Evolutionary conservation across 2,329 filamentous ascomycete genomes (phyloP).

Genomic region (Hypoxylon sp.): DNA sequence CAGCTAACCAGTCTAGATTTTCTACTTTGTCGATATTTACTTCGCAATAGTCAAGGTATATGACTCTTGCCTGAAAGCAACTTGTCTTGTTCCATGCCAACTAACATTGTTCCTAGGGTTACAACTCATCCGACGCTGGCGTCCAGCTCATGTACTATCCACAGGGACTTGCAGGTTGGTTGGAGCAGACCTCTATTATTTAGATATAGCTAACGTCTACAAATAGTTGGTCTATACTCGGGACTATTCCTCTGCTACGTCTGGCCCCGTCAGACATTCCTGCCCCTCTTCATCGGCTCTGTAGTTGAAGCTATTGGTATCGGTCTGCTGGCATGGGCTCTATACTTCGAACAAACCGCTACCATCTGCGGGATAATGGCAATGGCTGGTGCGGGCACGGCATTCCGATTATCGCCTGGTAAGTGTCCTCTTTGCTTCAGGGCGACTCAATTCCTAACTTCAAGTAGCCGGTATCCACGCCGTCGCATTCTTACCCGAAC

Average conservation of each 20-base stretch:
- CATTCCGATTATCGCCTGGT: constrained; percentile 74
- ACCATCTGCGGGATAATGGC: constrained; percentile 77
- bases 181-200: neutral
- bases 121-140: constrained; percentile 65
- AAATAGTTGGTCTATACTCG: constrained; percentile 65
- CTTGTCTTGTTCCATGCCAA: neutral
- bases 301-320: constrained; percentile 72
- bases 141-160: constrained; percentile 74
- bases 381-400: constrained; percentile 73
- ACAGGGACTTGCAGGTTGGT: constrained; percentile 71
- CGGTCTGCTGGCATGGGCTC: constrained; percentile 70
- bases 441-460: constrained; percentile 5
- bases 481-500: constrained; percentile 71
- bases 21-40: constrained; percentile 79
- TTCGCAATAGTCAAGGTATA: constrained; percentile 70
- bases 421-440: constrained; percentile 9
- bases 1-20: constrained; percentile 57
- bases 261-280: constrained; percentile 74
- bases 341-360: constrained; percentile 63
- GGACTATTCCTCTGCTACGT: constrained; percentile 73
- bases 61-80: neutral
- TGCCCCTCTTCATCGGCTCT: constrained; percentile 69
- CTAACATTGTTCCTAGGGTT: constrained; percentile 57
- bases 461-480: constrained; percentile 68
- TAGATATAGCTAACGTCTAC: constrained; percentile 48